These are phyloP conservation scores for Cryptococcus maquisensis DNA, from an alignment of 1,284 basidiomycete species.

Conservation along the genomic window DNA sequence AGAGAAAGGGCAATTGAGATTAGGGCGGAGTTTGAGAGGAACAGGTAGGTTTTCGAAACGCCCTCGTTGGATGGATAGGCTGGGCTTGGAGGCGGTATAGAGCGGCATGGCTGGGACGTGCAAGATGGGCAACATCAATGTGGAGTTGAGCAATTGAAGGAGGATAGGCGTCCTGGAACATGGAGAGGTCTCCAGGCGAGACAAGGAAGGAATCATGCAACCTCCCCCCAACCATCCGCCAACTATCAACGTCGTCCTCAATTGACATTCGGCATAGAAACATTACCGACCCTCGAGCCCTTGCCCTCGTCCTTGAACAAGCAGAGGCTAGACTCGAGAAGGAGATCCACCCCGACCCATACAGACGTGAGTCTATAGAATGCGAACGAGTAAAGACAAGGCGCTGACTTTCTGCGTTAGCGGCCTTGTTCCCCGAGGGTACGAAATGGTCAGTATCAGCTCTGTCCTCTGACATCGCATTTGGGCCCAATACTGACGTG, in stretches of 20 bases:
- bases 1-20: conserved; percentile 76
- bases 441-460: conserved; percentile 70
- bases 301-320: conserved; percentile 72
- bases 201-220: background rate
- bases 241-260: background rate
- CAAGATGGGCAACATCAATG: background rate
- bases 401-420: conserved; percentile 49
- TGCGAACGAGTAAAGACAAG: background rate
- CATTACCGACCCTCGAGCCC: conserved; percentile 77
- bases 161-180: background rate
- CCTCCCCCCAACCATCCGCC: no score
- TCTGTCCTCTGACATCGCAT: background rate
- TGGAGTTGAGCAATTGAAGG: background rate
- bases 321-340: conserved; percentile 71
- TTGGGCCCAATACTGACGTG: background rate
- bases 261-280: conserved; percentile 54
- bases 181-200: background rate
- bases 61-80: no score
- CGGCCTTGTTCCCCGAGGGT: conserved; percentile 70
- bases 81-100: background rate
- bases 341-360: conserved; percentile 81
- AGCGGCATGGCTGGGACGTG: background rate
- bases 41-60: conserved; percentile 62
- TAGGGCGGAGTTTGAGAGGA: conserved; percentile 84
- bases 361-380: conserved; percentile 63